Conservation (phyloP, 2,329 filamentous ascomycete species). For the Fusarium bulbicola region DNA sequence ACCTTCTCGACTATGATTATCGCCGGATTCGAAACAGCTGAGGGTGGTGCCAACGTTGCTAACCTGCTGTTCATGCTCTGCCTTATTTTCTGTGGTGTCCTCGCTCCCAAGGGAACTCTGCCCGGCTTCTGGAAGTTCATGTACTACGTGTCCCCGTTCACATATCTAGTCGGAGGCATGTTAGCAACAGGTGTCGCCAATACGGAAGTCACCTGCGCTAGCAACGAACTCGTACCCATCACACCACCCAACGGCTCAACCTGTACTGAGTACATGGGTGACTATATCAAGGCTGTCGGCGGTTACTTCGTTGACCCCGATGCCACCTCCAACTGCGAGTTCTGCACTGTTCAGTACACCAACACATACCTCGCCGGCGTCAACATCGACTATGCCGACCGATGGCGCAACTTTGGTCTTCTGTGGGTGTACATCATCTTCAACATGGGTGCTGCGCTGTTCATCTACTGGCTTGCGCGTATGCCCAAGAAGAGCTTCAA, state of each 20-base stretch:
- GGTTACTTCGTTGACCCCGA: constrained; percentile 63
- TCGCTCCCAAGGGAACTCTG: constrained; percentile 54
- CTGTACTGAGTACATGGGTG: constrained; percentile 67
- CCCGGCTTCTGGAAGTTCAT: constrained; percentile 60
- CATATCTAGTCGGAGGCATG: constrained; percentile 81
- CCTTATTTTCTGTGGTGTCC: constrained; percentile 51
- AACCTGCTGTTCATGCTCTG: constrained; percentile 72
- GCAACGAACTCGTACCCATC: constrained; percentile 75
- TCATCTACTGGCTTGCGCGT: constrained; percentile 65
- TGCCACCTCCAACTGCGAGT: constrained; percentile 64
- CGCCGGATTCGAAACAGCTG: constrained; percentile 70
- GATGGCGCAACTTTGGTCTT: constrained; percentile 76
- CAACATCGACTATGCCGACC: constrained; percentile 63
- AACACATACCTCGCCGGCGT: constrained; percentile 62
- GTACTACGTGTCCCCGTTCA: constrained; percentile 83
- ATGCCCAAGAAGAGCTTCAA: constrained; percentile 54
- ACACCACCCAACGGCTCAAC: constrained; percentile 65
- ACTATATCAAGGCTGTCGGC: constrained; percentile 58
- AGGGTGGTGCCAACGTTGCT: constrained; percentile 73
- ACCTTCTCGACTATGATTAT: constrained; percentile 85
- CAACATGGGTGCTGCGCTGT: constrained; percentile 64
- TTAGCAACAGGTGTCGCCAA: constrained; percentile 76
- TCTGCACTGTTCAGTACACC: constrained; percentile 61
- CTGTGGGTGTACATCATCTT: constrained; percentile 68
- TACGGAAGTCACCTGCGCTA: constrained; percentile 70